A percentile compares a stretch with the other conserved stretches of the same genome.
These are phyloP conservation scores for Candida tetrigidarum DNA, from an alignment of 1,139 yeast genomes.

Conservation along the genomic window DNA sequence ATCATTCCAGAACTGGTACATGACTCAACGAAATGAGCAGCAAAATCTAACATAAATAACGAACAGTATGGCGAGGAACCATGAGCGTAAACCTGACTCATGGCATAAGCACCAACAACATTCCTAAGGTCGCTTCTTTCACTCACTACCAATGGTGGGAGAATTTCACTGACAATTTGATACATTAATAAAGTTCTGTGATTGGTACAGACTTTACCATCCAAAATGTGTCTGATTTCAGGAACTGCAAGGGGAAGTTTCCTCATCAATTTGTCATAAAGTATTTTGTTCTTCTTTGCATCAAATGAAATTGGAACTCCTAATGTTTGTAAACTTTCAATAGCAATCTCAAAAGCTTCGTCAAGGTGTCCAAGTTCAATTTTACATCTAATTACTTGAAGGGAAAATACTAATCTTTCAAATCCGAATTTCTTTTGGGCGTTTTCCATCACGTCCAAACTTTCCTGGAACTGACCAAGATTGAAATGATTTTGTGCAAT, in stretches of 20 bases:
- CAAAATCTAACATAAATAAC: constrained; percentile 34
- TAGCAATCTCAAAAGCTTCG: constrained; percentile 42
- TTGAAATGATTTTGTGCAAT: constrained; percentile 36
- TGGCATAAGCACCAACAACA: constrained; percentile 27
- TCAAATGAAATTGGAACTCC: constrained; percentile 30
- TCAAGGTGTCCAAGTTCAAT: constrained; percentile 34
- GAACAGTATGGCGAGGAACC: constrained; percentile 35
- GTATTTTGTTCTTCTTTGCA: constrained; percentile 21
- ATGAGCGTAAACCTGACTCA: constrained; percentile 26
- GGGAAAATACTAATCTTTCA: constrained; percentile 36
- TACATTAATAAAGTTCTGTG: constrained; percentile 37
- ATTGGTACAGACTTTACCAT: constrained; percentile 28
- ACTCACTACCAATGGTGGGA: constrained; percentile 37
- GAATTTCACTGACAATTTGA: constrained; percentile 47
- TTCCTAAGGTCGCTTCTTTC: constrained; percentile 28
- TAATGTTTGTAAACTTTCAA: constrained; percentile 33
- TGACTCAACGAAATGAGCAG: constrained; percentile 41
- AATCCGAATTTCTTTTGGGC: constrained; percentile 26
- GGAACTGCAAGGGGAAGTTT: constrained; percentile 46
- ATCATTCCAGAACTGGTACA: constrained; percentile 32
- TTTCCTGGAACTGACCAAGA: constrained; percentile 31
- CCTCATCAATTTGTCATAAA: constrained; percentile 27
- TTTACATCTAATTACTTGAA: constrained; percentile 45
- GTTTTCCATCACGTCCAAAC: constrained; percentile 30
- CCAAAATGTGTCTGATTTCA: constrained; percentile 43